Base-by-base conservation (phyloP, 768 basidiomycete genomes). In the Mycena kentingensis region DNA sequence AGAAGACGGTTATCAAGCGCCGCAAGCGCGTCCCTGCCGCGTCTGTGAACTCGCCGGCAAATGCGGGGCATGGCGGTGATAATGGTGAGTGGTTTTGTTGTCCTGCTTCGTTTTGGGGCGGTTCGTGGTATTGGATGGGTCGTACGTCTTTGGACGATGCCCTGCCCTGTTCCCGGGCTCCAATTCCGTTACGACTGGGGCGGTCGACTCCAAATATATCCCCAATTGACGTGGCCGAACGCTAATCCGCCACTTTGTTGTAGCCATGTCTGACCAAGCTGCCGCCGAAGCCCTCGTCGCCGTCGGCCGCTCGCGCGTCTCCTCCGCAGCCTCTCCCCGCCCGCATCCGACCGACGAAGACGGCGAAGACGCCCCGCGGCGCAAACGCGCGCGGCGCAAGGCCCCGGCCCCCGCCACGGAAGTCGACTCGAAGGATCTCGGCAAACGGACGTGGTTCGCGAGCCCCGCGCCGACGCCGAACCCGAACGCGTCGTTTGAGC, bases 1-100 rank as follows among this genome's bases (percentile, higher is more conserved):
- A 97, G 73, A 98, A 98, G 77, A 90, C 92, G 4, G 93, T 97
- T 61, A 99, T 99, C 80, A 99, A 99, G 75, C 83, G 97, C 28
- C 80, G 97, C 60, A 98, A 98, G 73, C 87, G 97, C 60, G 95
- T 99, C 35, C 94, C 97, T 29, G 95, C 96, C 45, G 93, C 95
- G 35, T 83, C 88, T 18, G 79, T 19, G n/a, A 42, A 42, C 19
- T n/a, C 73, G 8, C 70, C 63, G 22, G 63, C 52, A 24, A 48
- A 46, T 15, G 61, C 63, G 24, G 62, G 67, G 41, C 60, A 49
- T 49, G 55, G 65, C 65, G 19, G 72, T 67, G 16, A 70, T 75
- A 45, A 73, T 52, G 55, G 55, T 57, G 52, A 19, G 55, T 34
- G 24, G 5, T 19, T 47, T 47, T 22, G 8, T 16, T 26, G 22